Percentiles rank a stretch among this genome's conserved stretches.
Evolutionary conservation across 129 eudicot genomes (phyloP).

Genomic region (Helianthus tuberosus): DNA sequence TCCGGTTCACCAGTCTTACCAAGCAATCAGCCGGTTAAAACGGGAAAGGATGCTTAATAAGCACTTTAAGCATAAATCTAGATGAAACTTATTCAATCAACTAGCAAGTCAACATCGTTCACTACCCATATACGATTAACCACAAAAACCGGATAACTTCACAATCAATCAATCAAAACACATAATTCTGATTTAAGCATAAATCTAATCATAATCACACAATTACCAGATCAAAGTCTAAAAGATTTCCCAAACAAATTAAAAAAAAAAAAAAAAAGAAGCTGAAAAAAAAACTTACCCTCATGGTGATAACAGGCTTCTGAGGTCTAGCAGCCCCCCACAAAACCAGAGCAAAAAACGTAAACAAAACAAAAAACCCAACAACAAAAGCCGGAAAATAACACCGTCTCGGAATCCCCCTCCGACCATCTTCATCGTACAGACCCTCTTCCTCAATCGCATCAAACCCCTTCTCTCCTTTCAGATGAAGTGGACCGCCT

Average conservation of each 20-base stretch:
- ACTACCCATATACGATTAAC: neutral
- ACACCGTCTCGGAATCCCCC: slow-evolving; percentile 63
- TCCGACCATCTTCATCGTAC: slow-evolving; percentile 62
- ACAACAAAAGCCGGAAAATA: slow-evolving; percentile 66
- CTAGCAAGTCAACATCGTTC: neutral
- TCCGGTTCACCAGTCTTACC: too few species aligned
- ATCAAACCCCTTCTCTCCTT: slow-evolving; percentile 67
- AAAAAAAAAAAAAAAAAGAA: too few species aligned
- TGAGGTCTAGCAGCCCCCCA: slow-evolving; percentile 86
- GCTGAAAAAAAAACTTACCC: slow-evolving; percentile 36
- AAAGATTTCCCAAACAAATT: neutral
- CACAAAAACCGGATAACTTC: neutral
- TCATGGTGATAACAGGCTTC: slow-evolving; percentile 83
- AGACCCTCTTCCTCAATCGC: slow-evolving; percentile 91
- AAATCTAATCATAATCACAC: neutral
- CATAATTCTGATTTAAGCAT: neutral
- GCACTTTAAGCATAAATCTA: too few species aligned
- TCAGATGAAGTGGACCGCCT: slow-evolving; percentile 50
- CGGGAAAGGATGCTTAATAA: too few species aligned
- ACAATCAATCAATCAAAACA: neutral
- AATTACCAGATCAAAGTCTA: neutral
- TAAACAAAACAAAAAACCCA: slow-evolving; percentile 66
- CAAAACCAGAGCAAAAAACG: slow-evolving; percentile 76
- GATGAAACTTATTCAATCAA: neutral
- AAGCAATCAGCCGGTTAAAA: too few species aligned